These are phyloP conservation scores for Cystofilobasidium capitatum DNA, from an alignment of 768 basidiomycete genomes.

Conservation along the genomic window DNA sequence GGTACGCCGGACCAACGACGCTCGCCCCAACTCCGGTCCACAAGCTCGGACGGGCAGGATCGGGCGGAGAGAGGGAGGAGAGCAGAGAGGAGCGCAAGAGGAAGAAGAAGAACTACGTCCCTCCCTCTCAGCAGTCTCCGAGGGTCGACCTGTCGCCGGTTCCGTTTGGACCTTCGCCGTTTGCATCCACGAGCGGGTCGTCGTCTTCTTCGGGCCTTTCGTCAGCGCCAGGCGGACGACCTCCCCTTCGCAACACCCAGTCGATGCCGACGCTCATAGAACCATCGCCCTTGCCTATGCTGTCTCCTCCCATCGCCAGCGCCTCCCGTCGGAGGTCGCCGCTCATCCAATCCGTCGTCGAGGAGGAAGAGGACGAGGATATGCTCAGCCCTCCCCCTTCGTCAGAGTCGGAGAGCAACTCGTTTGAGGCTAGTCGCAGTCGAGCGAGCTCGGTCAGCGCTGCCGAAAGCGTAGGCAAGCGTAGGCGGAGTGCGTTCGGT, in stretches of 20 bases:
- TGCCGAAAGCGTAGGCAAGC: not conserved
- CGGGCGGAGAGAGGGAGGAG: not conserved
- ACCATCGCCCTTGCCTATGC: not conserved
- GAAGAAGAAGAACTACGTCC: not conserved
- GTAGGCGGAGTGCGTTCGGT: not conserved
- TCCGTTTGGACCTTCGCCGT: not conserved
- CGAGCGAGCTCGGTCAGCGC: not conserved
- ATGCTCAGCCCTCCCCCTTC: conserved; percentile 7
- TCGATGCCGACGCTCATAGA: not conserved
- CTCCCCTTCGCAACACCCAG: not conserved
- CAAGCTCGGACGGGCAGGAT: conserved; percentile 12
- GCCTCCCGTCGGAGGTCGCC: conserved; percentile 11
- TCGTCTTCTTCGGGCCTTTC: not conserved
- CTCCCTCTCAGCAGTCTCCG: not conserved
- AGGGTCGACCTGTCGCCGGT: not conserved
- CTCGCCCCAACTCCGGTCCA: conserved; percentile 9
- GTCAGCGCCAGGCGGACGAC: not conserved
- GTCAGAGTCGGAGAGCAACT: not conserved
- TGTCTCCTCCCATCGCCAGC: not conserved
- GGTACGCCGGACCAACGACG: conserved; percentile 15
- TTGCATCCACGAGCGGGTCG: not conserved
- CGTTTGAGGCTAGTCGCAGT: not conserved
- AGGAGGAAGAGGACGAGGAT: conserved; percentile 25
- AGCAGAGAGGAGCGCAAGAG: not conserved
- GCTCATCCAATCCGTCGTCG: conserved; percentile 25